Conservation (phyloP, 192 early-diverging fungal genomes). For the Paraglomus brasilianum region DNA sequence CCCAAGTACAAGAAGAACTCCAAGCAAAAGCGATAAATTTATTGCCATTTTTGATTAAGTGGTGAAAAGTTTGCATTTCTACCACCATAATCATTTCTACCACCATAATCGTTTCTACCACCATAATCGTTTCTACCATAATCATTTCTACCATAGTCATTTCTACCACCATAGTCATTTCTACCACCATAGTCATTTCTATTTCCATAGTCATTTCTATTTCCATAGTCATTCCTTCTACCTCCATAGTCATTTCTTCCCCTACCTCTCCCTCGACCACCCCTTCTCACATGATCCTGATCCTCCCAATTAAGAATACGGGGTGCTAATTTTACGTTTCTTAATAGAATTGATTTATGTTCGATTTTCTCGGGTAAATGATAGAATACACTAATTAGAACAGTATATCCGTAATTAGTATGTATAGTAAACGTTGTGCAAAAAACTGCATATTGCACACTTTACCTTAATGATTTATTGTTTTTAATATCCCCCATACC, state of each 20-base stretch:
- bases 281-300: constrained; percentile 35
- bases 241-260: constrained; percentile 29
- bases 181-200: no score
- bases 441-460: not conserved
- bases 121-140: no score
- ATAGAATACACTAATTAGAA: constrained; percentile 36
- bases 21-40: no score
- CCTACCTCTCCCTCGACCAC: constrained; percentile 32
- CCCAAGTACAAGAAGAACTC: no score
- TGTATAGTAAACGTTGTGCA: not conserved
- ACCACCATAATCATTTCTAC: no score
- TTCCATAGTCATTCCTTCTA: constrained; percentile 26
- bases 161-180: no score
- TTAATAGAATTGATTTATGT: constrained; percentile 35
- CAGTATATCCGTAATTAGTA: not conserved
- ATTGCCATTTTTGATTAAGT: no score
- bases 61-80: no score
- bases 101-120: no score
- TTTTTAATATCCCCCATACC: constrained; percentile 55
- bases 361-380: constrained; percentile 29
- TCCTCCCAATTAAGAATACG: constrained; percentile 35
- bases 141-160: no score
- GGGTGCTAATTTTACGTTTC: constrained; percentile 30
- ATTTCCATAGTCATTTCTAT: no score
- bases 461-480: constrained; percentile 52